Evolutionary conservation across 768 basidiomycete genomes (phyloP).

Genomic region (Collybia nuda): DNA sequence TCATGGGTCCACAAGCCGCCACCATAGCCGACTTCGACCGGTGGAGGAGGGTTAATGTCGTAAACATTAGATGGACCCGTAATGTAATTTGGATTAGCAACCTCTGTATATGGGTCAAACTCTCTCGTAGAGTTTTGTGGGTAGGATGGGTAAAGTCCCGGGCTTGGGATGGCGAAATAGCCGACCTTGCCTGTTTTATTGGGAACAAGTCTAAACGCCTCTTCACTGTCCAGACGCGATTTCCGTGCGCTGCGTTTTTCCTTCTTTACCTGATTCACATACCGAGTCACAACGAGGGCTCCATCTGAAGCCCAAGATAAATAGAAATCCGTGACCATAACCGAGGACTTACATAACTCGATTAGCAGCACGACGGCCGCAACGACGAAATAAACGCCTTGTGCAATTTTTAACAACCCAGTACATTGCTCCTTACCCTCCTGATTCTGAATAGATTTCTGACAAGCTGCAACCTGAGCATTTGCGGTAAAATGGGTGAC

Average conservation of each 20-base stretch:
- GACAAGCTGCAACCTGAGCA: conserved; percentile 44
- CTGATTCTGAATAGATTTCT: conserved; percentile 38
- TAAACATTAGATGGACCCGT: conserved; percentile 5
- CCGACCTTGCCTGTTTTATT: conserved; percentile 16
- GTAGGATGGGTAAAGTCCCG: not conserved
- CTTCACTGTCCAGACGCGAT: conserved; percentile 32
- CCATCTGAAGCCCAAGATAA: conserved; percentile 38
- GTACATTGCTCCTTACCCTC: conserved; percentile 42
- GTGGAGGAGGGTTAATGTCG: conserved; percentile 10
- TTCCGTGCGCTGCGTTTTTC: conserved; percentile 46
- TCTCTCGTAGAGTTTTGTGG: conserved; percentile 18
- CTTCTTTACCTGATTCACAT: conserved; percentile 48
- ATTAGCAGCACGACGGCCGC: conserved; percentile 43
- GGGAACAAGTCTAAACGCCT: conserved; percentile 32
- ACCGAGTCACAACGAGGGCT: conserved; percentile 51
- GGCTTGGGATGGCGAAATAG: conserved; percentile 22
- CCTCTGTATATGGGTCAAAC: conserved; percentile 41
- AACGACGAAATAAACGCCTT: conserved; percentile 45
- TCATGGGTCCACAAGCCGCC: conserved; percentile 35
- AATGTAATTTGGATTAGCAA: conserved; percentile 11
- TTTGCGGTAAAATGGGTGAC: conserved; percentile 45
- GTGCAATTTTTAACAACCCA: conserved; percentile 38
- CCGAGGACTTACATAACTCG: conserved; percentile 51
- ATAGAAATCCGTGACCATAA: conserved; percentile 1
- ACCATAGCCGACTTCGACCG: conserved; percentile 31